Base-by-base conservation (phyloP, 2,329 filamentous ascomycete species). In the Diaporthe sp. region DNA sequence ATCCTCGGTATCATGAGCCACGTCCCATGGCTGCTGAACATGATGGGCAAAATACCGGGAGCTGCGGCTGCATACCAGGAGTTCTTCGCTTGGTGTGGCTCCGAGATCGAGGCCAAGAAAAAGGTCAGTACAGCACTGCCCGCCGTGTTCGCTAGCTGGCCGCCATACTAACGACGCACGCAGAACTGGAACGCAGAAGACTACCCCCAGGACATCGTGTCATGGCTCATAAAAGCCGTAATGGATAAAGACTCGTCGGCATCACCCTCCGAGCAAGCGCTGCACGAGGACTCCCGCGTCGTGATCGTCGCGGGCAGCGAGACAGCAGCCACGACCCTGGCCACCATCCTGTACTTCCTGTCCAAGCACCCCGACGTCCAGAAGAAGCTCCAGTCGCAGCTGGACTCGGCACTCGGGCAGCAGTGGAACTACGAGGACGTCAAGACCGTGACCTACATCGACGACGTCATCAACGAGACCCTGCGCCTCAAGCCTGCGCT, bases 141-240 rank as follows among this genome's bases (percentile, higher is more conserved):
- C 0, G 8, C 13, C 4, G 1, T 12, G 5, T 4, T 8, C 8
- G 4, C 13, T 9, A 19, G 12, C 1, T 34, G 3, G 46, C 2
- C 8, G 7, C 10, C 28, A 46, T 15, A 53, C 57, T 72, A 10
- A 72, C 53, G 9, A 22, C 19, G 10, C 39, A 1, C 39, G 1
- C 46, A 80, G 82, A 78, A 73, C 15, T 81, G 78, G 75, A 49
- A 79, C 31, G 46, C 44, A 10, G 78, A 83, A 12, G 78, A 83
- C 10, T 46, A 80, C 10, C 84, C 83, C 0, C 77, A 79, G 44
- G 84, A 86, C 75, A 80, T 87, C 39, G 76, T 84, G 8, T 84
- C 84, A 0, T 86, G 84, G 84, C 77, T 86, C 7, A 58, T 85
- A 19, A 85, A 85, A 72, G 83, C 84, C 8, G 78, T 82, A 7